Base-by-base conservation (phyloP, 805 yeast genomes). In the Candida tammaniensis region DNA sequence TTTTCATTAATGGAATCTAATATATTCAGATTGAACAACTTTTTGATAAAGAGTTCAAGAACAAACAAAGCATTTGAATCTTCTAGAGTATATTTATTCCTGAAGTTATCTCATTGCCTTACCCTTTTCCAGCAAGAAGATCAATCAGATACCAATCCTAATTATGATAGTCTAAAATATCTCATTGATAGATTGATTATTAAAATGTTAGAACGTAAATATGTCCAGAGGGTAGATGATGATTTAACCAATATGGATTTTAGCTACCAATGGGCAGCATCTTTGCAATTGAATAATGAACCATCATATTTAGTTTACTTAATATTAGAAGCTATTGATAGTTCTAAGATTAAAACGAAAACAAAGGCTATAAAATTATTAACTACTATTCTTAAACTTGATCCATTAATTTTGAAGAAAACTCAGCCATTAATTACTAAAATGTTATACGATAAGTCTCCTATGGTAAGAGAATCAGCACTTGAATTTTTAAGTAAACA, bases 401-500 rank as follows among this genome's bases (percentile, higher is more conserved):
- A 83, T 31, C 69, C 78, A 1, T 54, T 85, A 27, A 51, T 65
- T 1, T 59, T 72, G 2, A 70, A 78, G 1, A 58, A 59, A 7
- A 71, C 86, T 5, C 78, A 70, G 43, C 57, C 57, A 2, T 67
- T 83, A 0, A 62, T 87, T 2, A 60, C 76, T 1, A 61, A 55
- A 7, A 60, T 78, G 29, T 57, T 87, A 24, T 56, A 51, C 4
- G 91, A 83, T 41, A 49, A 71, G 0, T 83, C 87, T 2, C 78
- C 94, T 0, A 70, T 80, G 24, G 91, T 86, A 0, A 70, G 87
- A 38, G 88, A 82, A 47, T 86, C 94, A 0, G 81, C 81, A 2
- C 59, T 87, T 18, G 93, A 85, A 27, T 64, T 87, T 24, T 56
- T 87, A 17, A 69, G 71, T 8, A 68, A 64, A 33, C 75, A 70